Percentiles rank a stretch among this genome's conserved stretches.
phyloP scores from a whole-genome alignment of 108 stramenopile genomes.

The Nannochloropsis salina region DNA sequence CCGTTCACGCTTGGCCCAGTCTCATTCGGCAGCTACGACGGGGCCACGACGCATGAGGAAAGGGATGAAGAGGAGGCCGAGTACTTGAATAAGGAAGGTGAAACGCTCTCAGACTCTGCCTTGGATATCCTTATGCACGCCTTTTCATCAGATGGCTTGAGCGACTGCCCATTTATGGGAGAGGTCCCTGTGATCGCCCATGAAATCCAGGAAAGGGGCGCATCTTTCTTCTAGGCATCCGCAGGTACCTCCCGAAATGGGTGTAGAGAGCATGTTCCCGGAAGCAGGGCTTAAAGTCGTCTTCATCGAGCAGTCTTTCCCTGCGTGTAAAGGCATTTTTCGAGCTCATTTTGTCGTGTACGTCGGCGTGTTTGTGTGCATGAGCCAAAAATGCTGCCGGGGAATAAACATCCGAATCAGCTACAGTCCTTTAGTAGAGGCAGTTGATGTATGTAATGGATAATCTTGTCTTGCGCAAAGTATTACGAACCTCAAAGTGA shows the following conservation, averaged over 20 bases:
- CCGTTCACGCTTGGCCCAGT: not conserved
- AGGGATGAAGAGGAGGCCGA: not conserved
- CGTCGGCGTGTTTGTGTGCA: too few relatives aligned
- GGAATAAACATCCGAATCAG: too few relatives aligned
- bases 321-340: too few relatives aligned
- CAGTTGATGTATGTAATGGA: too few relatives aligned
- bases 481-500: too few relatives aligned
- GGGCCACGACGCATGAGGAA: not conserved
- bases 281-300: too few relatives aligned
- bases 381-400: too few relatives aligned
- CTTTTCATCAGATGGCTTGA: not conserved
- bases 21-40: not conserved
- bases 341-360: too few relatives aligned
- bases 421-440: too few relatives aligned
- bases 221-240: not conserved
- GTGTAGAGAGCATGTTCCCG: not conserved
- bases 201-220: not conserved
- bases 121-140: constrained; percentile 16
- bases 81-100: not conserved
- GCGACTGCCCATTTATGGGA: not conserved
- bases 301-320: too few relatives aligned
- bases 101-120: not conserved
- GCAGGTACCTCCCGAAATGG: not conserved
- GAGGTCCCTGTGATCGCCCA: not conserved
- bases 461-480: too few relatives aligned